Base-by-base conservation (phyloP, 2,329 filamentous ascomycete genomes). In the Nemania diffusa region DNA sequence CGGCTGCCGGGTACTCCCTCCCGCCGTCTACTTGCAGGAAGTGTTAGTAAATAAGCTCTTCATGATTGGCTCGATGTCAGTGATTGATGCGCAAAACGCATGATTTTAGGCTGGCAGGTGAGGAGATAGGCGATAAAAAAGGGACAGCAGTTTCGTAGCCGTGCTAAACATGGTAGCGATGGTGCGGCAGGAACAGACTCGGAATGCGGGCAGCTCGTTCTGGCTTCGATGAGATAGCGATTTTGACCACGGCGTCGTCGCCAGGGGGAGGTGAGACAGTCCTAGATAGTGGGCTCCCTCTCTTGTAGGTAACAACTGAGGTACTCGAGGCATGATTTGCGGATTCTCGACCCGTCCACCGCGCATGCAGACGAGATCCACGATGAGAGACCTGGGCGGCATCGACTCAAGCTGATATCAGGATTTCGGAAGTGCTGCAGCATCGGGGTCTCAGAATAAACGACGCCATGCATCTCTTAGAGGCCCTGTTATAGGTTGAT, bases 61-160 rank as follows among this genome's bases (percentile, higher is more conserved):
- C 65, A 62, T 53, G 72, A 75, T 65, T 77, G 74, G 74, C 63
- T 66, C 46, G 55, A 71, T 26, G 70, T 65, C 44, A 59, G 68
- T 13, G 70, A 63, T 11, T 76, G 74, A 74, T 70, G 69, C 24
- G 59, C 69, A 51, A 44, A 50, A 32, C 72, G 72, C 51, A 72
- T 71, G 65, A 34, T 20, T 42, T 34, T 24, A 22, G 32, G 48
- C 20, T 27, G 27, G 11, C 37, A 34, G 32, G 46, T 50, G 22
- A 50, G 46, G 22, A 50, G 8, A 50, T 50, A 50, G 5, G 6
- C 15, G 22, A 26, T 26, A 26, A 27, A n/a, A 26, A n/a, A n/a
- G n/a, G n/a, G n/a, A n/a, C n/a, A n/a, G n/a, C n/a, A n/a, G n/a
- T n/a, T n/a, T n/a, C 24, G 44, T 52, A 32, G 44, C 42, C 32